These are phyloP conservation scores for Rhynchospora breviuscula DNA, from an alignment of 176 grass and related monocot species.

Conservation along the genomic window DNA sequence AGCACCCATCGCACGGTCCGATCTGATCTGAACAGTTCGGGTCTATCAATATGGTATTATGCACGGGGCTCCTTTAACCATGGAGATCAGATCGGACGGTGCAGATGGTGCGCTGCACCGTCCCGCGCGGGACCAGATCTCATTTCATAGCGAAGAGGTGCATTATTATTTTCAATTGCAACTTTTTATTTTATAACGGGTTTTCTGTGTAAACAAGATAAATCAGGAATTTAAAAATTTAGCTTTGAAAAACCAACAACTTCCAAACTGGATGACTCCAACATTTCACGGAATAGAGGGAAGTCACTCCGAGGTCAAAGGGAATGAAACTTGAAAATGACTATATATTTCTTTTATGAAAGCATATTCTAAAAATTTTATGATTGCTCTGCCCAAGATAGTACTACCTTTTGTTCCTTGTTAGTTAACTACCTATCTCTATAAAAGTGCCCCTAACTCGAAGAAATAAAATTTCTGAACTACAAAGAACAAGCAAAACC, in stretches of 20 bases:
- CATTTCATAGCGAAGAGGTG: not conserved
- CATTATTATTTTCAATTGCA: not conserved
- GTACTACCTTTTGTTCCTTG: conserved; percentile 19
- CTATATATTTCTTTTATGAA: not conserved
- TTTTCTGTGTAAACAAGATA: not conserved
- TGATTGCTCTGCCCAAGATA: conserved; percentile 22
- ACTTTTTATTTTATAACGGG: not conserved
- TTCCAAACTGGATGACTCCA: not conserved
- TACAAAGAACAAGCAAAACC: not conserved
- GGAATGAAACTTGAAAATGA: conserved; percentile 5
- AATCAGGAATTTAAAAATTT: not conserved
- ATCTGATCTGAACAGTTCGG: no score
- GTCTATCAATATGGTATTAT: no score
- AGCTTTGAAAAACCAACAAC: not conserved
- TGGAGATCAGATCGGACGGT: no score
- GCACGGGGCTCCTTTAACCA: no score
- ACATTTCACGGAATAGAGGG: not conserved
- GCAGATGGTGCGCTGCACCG: no score
- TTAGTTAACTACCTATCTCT: conserved; percentile 25
- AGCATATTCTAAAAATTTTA: conserved; percentile 10
- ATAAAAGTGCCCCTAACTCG: conserved; percentile 16
- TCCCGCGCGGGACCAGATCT: no score
- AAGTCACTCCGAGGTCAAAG: not conserved
- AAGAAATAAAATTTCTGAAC: conserved; percentile 9
- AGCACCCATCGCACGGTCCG: no score